Conservation (phyloP, 208 protist genomes). For the Leptomonas seymouri region DNA sequence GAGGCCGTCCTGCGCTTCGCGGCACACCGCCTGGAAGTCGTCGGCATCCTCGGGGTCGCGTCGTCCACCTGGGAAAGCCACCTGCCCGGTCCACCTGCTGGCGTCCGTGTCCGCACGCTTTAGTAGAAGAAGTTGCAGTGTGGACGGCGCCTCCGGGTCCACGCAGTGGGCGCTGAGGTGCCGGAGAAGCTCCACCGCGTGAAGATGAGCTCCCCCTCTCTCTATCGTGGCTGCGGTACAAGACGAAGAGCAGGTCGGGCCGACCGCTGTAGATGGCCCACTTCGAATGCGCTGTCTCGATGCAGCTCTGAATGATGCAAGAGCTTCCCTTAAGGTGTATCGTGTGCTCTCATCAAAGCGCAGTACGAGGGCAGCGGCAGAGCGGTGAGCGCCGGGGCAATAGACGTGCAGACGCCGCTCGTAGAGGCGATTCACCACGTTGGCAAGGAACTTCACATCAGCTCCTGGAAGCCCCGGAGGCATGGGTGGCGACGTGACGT, state of each 20-base stretch:
- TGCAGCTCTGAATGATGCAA: slow-evolving; percentile 6
- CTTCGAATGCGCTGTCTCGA: background rate
- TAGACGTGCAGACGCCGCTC: slow-evolving; percentile 60
- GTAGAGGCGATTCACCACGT: slow-evolving; percentile 35
- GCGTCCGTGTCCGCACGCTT: slow-evolving; percentile 43
- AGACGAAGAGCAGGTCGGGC: background rate
- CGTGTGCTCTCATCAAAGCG: slow-evolving; percentile 65
- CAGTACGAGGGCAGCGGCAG: slow-evolving; percentile 59
- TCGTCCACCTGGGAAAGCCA: slow-evolving; percentile 81
- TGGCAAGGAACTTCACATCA: slow-evolving; percentile 58
- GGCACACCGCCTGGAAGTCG: slow-evolving; percentile 54
- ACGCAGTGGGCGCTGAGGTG: slow-evolving; percentile 9
- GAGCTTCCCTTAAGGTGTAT: slow-evolving; percentile 10
- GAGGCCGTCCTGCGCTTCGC: slow-evolving; percentile 50
- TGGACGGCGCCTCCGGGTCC: slow-evolving; percentile 31
- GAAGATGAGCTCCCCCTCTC: background rate
- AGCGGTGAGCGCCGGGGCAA: slow-evolving; percentile 44
- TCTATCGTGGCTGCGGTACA: background rate
- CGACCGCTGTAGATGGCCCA: background rate
- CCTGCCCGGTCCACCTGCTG: slow-evolving; percentile 75
- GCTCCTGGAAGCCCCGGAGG: slow-evolving; percentile 37
- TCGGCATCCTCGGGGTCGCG: slow-evolving; percentile 72
- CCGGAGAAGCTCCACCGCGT: slow-evolving; percentile 10
- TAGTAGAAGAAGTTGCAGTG: slow-evolving; percentile 71
- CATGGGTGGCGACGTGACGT: slow-evolving; percentile 6